A percentile compares a stretch with the other conserved stretches of the same genome.
Conservation (phyloP, 345 rosid genomes). For the Turnera subulata region DNA sequence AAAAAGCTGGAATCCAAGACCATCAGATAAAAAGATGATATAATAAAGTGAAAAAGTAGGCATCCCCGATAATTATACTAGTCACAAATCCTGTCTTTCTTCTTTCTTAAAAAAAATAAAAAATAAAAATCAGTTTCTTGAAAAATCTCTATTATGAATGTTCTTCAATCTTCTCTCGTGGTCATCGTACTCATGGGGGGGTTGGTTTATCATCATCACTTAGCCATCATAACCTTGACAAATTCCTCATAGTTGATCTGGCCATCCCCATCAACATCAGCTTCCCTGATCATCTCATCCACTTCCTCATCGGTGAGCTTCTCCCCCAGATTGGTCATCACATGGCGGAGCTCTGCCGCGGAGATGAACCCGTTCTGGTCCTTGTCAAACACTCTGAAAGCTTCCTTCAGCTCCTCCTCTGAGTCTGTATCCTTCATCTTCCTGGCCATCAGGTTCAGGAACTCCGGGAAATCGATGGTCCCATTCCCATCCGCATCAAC, state of each 20-base stretch:
- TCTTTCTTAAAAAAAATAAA: no score
- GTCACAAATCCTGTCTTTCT: no score
- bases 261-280: constrained; percentile 58
- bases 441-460: constrained; percentile 55
- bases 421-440: constrained; percentile 63
- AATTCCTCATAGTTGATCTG: constrained; percentile 58
- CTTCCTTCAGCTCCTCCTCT: constrained; percentile 60
- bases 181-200: no score
- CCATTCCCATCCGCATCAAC: constrained; percentile 56
- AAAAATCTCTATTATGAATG: neutral
- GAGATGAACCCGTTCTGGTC: constrained; percentile 51
- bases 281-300: constrained; percentile 55
- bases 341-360: constrained; percentile 54
- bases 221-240: constrained; percentile 62
- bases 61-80: no score
- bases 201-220: no score
- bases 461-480: constrained; percentile 53
- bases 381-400: constrained; percentile 50
- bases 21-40: no score
- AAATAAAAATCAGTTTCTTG: no score
- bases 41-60: no score
- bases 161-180: no score
- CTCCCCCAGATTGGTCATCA: constrained; percentile 58
- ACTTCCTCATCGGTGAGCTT: constrained; percentile 53
- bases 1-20: no score